Base-by-base conservation (phyloP, 345 rosid genomes). In the Raphanus raphanistrum region DNA sequence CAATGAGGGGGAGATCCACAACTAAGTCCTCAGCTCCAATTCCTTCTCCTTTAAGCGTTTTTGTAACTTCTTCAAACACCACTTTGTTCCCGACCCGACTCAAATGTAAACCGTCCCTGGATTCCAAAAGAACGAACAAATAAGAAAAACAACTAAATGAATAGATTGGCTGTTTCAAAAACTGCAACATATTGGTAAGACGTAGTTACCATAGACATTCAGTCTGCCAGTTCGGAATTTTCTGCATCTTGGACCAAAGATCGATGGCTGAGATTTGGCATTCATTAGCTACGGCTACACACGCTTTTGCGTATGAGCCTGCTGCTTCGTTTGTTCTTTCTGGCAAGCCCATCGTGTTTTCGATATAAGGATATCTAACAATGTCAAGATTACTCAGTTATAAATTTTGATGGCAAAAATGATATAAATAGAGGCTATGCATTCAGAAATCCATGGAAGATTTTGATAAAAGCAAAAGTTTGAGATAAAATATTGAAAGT, bases 271-370 rank as follows among this genome's bases (percentile, higher is more conserved):
- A 83, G 31, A 88, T 43, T 31, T 86, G 88, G 12, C 86, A 81
- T 76, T 92, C 91, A 6, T 55, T 68, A 12, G 95, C 95, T 16
- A 86, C 84, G 2, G 68, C 76, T 48, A 86, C 26, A 45, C 98
- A 92, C 1, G 88, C 89, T 80, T 86, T 80, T 7, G 97, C 95
- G 66, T 88, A 94, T 7, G 75, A 79, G 26, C 91, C 89, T 3
- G 95, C 97, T n/a, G 86, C 92, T 81, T 92, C 97, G 61, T 94
- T 92, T 0, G 97, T 92, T 72, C 97, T 90, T 83, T 94, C 98
- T 6, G 97, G 88, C 73, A 87, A 72, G 21, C 92, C 93, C 33
- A 17, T 61, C 4, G 83, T 84, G 73, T 92, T 90, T 81, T 89
- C 92, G 16, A 69, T 73, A 52, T 86, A 94, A 71, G 97, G 97